Conservation (phyloP, 2,329 filamentous ascomycete species). For the Acarospora socialis region DNA sequence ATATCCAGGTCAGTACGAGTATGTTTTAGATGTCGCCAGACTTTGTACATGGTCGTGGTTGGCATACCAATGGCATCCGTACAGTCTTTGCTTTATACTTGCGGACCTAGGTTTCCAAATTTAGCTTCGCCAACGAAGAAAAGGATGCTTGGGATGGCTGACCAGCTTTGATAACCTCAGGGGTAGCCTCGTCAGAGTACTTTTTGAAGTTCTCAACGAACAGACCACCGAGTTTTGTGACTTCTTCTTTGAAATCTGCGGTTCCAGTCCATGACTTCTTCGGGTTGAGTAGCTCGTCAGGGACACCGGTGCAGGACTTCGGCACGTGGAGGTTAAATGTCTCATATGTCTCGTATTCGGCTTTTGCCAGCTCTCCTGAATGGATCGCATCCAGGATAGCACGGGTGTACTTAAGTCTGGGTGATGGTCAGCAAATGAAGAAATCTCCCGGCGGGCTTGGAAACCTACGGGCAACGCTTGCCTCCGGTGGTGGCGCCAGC, state of each 20-base stretch:
- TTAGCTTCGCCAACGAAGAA: not conserved
- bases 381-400: constrained; percentile 98
- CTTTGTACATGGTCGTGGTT: too few species aligned
- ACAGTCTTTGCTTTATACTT: too few species aligned
- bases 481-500: constrained; percentile 81
- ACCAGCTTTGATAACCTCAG: constrained; percentile 48
- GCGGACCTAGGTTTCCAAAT: not conserved
- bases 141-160: constrained; percentile 9
- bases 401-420: constrained; percentile 80
- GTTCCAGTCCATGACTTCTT: constrained; percentile 81
- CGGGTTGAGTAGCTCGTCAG: constrained; percentile 86
- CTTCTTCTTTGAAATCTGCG: constrained; percentile 69
- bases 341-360: constrained; percentile 87
- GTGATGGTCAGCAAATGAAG: constrained; percentile 11
- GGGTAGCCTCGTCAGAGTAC: constrained; percentile 71
- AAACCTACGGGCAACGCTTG: constrained; percentile 68
- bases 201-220: constrained; percentile 98
- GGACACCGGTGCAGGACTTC: constrained; percentile 77
- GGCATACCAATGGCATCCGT: too few species aligned
- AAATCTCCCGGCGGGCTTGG: not conserved
- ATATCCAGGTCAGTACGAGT: too few species aligned
- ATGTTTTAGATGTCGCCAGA: too few species aligned
- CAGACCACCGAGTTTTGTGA: constrained; percentile 74
- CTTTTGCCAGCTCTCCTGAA: constrained; percentile 85
- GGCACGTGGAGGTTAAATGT: constrained; percentile 97